phyloP scores from a whole-genome alignment of 805 yeast genomes.

The Saturnispora diversa region DNA sequence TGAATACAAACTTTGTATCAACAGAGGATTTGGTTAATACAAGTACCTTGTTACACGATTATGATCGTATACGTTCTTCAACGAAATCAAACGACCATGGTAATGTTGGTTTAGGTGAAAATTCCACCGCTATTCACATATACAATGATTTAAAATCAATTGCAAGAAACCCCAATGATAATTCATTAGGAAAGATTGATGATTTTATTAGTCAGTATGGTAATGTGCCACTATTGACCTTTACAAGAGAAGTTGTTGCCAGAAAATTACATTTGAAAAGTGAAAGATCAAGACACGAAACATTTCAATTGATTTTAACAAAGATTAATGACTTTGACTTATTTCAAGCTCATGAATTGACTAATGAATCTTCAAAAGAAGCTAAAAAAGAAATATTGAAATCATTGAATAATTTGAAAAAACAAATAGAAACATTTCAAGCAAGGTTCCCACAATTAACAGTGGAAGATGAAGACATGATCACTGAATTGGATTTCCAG shows the following conservation, averaged over 20 bases:
- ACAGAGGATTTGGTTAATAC: background rate
- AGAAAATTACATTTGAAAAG: constrained; percentile 10
- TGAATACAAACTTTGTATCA: background rate
- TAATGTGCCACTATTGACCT: constrained; percentile 10
- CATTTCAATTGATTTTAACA: background rate
- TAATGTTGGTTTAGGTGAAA: background rate
- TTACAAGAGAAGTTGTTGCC: constrained; percentile 10
- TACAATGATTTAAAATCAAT: background rate
- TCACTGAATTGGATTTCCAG: no score
- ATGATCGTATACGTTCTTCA: constrained; percentile 1
- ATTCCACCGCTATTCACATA: background rate
- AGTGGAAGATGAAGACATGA: no score
- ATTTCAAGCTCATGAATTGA: constrained; percentile 3
- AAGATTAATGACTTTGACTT: constrained; percentile 11
- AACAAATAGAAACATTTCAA: constrained; percentile 1
- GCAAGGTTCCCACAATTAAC: no score
- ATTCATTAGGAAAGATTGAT: constrained; percentile 6
- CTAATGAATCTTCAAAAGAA: background rate
- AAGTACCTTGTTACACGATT: background rate
- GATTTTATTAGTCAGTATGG: constrained; percentile 10
- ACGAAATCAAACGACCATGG: background rate
- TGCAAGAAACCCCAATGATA: background rate
- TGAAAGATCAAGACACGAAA: background rate
- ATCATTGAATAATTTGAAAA: background rate
- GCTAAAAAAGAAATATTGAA: background rate